Conservation (phyloP, 2,329 filamentous ascomycete genomes). For the Leptographium radiaticola region DNA sequence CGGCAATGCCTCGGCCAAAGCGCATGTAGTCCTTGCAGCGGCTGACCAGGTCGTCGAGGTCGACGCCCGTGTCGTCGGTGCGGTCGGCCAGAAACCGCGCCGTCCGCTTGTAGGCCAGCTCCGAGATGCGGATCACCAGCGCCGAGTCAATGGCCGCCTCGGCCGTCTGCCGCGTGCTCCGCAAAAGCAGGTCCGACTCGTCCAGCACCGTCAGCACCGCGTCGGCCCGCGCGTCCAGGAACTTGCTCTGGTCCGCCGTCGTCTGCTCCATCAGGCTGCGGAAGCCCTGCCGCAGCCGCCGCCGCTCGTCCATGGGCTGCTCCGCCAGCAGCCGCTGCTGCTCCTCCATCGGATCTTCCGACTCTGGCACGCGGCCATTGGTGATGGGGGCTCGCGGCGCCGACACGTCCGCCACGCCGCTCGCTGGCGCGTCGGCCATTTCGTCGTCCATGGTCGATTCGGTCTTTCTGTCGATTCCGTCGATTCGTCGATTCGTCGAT, state of each 20-base stretch:
- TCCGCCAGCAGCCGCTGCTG: slow-evolving; percentile 65
- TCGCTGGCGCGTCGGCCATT: no score
- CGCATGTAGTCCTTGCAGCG: slow-evolving; percentile 86
- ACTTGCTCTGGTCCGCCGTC: slow-evolving; percentile 57
- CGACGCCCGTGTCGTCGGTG: slow-evolving; percentile 59
- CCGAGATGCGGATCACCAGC: slow-evolving; percentile 68
- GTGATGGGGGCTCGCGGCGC: background rate
- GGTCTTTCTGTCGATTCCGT: no score
- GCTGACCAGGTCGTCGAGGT: slow-evolving; percentile 82
- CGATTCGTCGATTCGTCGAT: no score
- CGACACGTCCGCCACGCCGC: no score
- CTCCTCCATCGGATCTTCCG: slow-evolving; percentile 15
- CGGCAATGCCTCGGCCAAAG: slow-evolving; percentile 42
- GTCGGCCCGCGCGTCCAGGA: slow-evolving; percentile 49
- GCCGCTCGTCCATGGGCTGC: slow-evolving; percentile 61
- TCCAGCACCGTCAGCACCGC: slow-evolving; percentile 54
- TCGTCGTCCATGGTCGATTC: no score
- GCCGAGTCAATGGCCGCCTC: slow-evolving; percentile 86
- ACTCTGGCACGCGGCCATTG: slow-evolving; percentile 1
- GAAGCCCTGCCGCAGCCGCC: slow-evolving; percentile 34
- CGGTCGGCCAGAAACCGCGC: slow-evolving; percentile 56
- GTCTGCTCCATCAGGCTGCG: slow-evolving; percentile 39
- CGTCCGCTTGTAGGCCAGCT: slow-evolving; percentile 68
- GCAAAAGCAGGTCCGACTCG: slow-evolving; percentile 51
- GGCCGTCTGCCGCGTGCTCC: slow-evolving; percentile 68